A percentile compares a stretch with the other conserved stretches of the same genome.
Conservation (phyloP, 345 rosid species). For the Leavenworthia alabamica region DNA sequence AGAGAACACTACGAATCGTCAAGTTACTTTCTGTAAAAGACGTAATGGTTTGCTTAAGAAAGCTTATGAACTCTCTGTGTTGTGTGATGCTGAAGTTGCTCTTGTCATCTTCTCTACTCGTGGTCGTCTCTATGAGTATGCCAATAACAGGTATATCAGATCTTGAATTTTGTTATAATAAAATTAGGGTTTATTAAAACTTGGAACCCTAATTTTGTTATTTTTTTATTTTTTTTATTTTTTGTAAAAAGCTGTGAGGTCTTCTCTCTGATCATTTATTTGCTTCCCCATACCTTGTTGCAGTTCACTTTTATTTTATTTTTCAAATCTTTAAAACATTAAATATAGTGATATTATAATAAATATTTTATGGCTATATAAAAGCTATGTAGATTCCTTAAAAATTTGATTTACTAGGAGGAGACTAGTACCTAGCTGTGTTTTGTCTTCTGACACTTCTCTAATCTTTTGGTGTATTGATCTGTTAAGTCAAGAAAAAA, state of each 20-base stretch:
- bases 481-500: conserved; percentile 2
- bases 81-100: conserved; percentile 79
- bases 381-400: conserved; percentile 24
- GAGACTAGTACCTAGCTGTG: conserved; percentile 13
- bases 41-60: conserved; percentile 84
- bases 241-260: conserved; percentile 27
- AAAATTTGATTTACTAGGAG: conserved; percentile 15
- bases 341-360: no score
- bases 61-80: conserved; percentile 75
- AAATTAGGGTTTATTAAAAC: conserved; percentile 19
- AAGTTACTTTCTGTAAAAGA: conserved; percentile 82
- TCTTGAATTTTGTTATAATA: conserved; percentile 5
- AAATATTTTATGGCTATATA: background rate
- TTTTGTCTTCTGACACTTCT: conserved; percentile 23
- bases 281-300: conserved; percentile 20
- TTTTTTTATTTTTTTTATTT: background rate
- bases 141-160: conserved; percentile 59
- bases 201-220: conserved; percentile 23
- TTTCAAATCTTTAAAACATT: conserved; percentile 16
- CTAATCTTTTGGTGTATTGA: background rate
- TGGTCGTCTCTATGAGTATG: conserved; percentile 85
- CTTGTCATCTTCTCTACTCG: conserved; percentile 78
- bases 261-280: conserved; percentile 23
- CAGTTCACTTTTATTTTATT: conserved; percentile 15
- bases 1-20: conserved; percentile 73